Evolutionary conservation across 306 rosid species (phyloP), one percentile per base, ranked within the genome.

Genomic region (Gastrolobium villosum): DNA sequence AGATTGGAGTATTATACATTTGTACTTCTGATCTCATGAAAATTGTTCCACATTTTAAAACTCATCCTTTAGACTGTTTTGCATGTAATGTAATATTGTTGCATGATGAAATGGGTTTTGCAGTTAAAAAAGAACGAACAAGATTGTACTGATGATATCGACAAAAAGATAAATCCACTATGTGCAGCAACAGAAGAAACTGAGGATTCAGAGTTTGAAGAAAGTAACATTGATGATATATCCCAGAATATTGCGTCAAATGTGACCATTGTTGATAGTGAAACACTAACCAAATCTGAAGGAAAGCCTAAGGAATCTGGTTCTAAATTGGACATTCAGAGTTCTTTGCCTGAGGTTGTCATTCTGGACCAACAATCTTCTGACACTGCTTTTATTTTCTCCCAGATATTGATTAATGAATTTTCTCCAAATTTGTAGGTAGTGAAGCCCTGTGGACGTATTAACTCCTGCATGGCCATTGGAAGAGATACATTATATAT

Each of bases 401-500:
- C 77, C 43, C 63, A 60, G 36, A 34, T 74, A 54, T 63, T 90
- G 45, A 73, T 81, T 72, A 80, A 49, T 74, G 41, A 65, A 15
- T 61, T 60, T 64, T 44, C 68, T 86, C 61, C 81, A 35, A 83
- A 76, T 79, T 70, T 70, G 4, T 75, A 95, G 99, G 80, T 79
- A 72, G 90, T 86, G 87, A 95, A 89, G 85, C 98, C 99, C 46
- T 92, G 99, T 86, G 99, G 99, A 78, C 96, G 99, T 64, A 95
- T 95, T 83, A 95, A 95, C 66, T 85, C 99, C 32, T 93, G 99
- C 88, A 81, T 86, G 91, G 97, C 90, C 31, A 87, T 93, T 66
- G 99, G 97, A 67, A 87, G 83, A 88, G 98, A 95, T 79, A 88
- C 95, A 34, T 77, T 93, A 77, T 93, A 95, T 52, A 53, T 93